Evolutionary conservation across 2,329 filamentous ascomycete species (phyloP).

Genomic region (Zymoseptoria brevis): DNA sequence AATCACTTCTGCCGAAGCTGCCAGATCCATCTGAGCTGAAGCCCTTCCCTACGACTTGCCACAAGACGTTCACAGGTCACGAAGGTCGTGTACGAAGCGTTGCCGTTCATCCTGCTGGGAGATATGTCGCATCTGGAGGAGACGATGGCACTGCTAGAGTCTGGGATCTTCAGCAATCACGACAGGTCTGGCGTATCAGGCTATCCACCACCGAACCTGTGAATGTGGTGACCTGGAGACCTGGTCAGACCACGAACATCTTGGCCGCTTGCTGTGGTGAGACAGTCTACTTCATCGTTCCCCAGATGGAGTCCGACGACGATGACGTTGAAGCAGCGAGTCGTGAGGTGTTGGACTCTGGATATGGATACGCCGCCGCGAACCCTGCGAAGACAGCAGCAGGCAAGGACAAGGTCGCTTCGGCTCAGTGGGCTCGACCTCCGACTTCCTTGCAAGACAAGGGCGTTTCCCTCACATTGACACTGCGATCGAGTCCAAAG

Average conservation of each 20-base stretch:
- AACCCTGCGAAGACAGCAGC: slow-evolving; percentile 44
- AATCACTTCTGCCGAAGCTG: slow-evolving; percentile 83
- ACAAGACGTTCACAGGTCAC: slow-evolving; percentile 81
- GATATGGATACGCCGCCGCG: slow-evolving; percentile 86
- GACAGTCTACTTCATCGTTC: slow-evolving; percentile 76
- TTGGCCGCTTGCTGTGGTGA: slow-evolving; percentile 79
- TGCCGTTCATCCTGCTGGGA: slow-evolving; percentile 74
- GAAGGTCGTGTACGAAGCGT: slow-evolving; percentile 79
- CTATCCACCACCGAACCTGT: slow-evolving; percentile 71
- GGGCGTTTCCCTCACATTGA: slow-evolving; percentile 72
- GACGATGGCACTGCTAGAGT: slow-evolving; percentile 89
- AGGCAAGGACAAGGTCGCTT: slow-evolving; percentile 58
- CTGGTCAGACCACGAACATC: slow-evolving; percentile 69
- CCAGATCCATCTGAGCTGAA: slow-evolving; percentile 88
- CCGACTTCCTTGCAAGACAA: slow-evolving; percentile 63
- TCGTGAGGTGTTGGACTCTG: slow-evolving; percentile 69
- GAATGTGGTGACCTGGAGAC: slow-evolving; percentile 82
- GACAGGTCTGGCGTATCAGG: slow-evolving; percentile 78
- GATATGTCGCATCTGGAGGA: slow-evolving; percentile 83
- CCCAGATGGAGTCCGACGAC: slow-evolving; percentile 22
- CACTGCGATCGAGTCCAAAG: slow-evolving; percentile 62
- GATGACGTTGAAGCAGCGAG: slow-evolving; percentile 58
- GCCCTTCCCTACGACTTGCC: slow-evolving; percentile 86
- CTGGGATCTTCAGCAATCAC: slow-evolving; percentile 79
- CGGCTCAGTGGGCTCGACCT: slow-evolving; percentile 78